Percentiles rank a stretch among this genome's conserved stretches.
phyloP scores from a whole-genome alignment of 2,329 filamentous ascomycete genomes.

The Penicillium brevicompactum region DNA sequence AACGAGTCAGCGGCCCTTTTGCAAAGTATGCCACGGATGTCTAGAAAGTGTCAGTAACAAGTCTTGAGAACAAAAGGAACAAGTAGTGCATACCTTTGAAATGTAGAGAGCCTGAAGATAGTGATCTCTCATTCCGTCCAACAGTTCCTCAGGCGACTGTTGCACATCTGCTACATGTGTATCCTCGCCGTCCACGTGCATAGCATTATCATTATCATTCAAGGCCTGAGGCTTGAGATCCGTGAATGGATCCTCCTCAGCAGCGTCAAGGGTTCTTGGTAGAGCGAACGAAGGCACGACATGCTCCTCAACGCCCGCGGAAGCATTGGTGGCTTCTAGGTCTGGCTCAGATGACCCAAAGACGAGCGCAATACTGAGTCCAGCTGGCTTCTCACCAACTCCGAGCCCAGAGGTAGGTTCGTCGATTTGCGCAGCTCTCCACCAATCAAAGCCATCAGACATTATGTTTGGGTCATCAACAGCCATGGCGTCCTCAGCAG shows the following conservation, averaged over 20 bases:
- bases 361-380: conserved; percentile 32
- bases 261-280: background rate
- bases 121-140: conserved; percentile 41
- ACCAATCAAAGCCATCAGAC: conserved; percentile 31
- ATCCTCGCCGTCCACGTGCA: conserved; percentile 16
- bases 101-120: conserved; percentile 48
- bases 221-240: conserved; percentile 21
- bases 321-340: conserved; percentile 6
- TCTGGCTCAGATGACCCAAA: conserved; percentile 27
- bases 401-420: conserved; percentile 27
- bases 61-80: background rate
- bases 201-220: background rate
- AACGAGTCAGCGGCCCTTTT: conserved; percentile 52
- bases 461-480: conserved; percentile 1
- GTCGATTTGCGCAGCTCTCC: conserved; percentile 37
- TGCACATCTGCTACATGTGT: conserved; percentile 15
- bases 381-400: conserved; percentile 24
- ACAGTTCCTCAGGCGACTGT: conserved; percentile 38
- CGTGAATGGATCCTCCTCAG: conserved; percentile 3
- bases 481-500: conserved; percentile 1
- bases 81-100: conserved; percentile 38
- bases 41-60: conserved; percentile 27
- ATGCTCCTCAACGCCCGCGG: conserved; percentile 23
- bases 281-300: conserved; percentile 18
- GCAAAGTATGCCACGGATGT: conserved; percentile 55